Evolutionary conservation across 495 filamentous ascomycete species (phyloP).

Genomic region (Oidiodendron maius): DNA sequence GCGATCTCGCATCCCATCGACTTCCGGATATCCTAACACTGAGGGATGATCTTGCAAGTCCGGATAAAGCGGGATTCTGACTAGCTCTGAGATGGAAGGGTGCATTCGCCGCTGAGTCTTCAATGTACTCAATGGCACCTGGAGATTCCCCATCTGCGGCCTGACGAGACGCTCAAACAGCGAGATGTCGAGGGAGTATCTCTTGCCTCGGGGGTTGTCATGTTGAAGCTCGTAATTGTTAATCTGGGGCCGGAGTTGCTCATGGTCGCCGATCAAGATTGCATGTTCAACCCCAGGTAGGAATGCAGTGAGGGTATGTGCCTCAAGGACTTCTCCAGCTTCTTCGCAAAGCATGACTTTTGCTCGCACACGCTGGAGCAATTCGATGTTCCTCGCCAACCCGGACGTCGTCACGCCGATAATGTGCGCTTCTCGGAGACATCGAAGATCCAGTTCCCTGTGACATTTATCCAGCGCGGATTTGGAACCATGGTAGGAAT

Average conservation of each 20-base stretch:
- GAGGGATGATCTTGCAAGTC: slow-evolving; percentile 49
- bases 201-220: slow-evolving; percentile 47
- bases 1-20: slow-evolving; percentile 57
- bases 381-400: slow-evolving; percentile 56
- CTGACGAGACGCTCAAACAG: slow-evolving; percentile 65
- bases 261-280: slow-evolving; percentile 75
- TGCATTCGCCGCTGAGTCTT: slow-evolving; percentile 74
- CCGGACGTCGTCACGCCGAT: slow-evolving; percentile 74
- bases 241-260: slow-evolving; percentile 65
- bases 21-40: slow-evolving; percentile 49
- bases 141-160: slow-evolving; percentile 28
- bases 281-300: slow-evolving; percentile 65
- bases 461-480: slow-evolving; percentile 28
- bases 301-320: slow-evolving; percentile 61
- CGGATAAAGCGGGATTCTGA: slow-evolving; percentile 56
- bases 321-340: slow-evolving; percentile 71
- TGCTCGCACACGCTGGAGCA: slow-evolving; percentile 51
- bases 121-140: slow-evolving; percentile 50
- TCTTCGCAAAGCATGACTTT: slow-evolving; percentile 77
- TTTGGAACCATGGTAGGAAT: slow-evolving; percentile 29
- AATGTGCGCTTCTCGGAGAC: slow-evolving; percentile 50
- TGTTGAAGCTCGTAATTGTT: slow-evolving; percentile 56
- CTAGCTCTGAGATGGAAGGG: slow-evolving; percentile 56
- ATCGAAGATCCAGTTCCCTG: slow-evolving; percentile 45
- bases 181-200: slow-evolving; percentile 58